Conservation (phyloP, 345 rosid species). For the Anacardium occidentale region DNA sequence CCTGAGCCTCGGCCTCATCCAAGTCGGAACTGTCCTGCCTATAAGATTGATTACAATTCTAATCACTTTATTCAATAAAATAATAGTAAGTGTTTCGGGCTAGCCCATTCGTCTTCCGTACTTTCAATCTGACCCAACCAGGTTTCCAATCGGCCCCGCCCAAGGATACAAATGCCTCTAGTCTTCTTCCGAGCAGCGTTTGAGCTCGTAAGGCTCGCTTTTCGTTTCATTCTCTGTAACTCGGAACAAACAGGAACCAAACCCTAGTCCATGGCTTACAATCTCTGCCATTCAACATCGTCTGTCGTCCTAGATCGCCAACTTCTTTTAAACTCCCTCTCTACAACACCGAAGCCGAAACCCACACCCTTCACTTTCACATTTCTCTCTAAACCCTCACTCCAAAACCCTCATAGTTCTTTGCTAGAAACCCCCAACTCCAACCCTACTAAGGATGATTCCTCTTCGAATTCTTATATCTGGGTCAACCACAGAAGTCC, state of each 20-base stretch:
- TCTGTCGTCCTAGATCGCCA: constrained; percentile 44
- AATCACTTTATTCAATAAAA: too few species aligned
- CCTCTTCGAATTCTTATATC: constrained; percentile 44
- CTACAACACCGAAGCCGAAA: constrained; percentile 30
- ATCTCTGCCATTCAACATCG: constrained; percentile 45
- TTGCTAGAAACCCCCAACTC: constrained; percentile 35
- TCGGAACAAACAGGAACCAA: neutral
- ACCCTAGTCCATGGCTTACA: constrained; percentile 46
- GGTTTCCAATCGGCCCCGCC: too few species aligned
- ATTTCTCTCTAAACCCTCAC: neutral
- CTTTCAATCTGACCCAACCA: too few species aligned
- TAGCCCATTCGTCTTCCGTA: too few species aligned
- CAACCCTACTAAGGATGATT: constrained; percentile 18
- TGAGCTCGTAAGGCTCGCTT: too few species aligned
- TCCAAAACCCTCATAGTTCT: constrained; percentile 44
- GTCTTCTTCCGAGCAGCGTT: too few species aligned
- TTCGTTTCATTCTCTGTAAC: too few species aligned
- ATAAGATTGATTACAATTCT: too few species aligned
- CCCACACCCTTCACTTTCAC: constrained; percentile 28
- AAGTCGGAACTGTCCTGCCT: too few species aligned
- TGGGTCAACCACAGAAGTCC: constrained; percentile 90
- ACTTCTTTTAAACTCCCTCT: constrained; percentile 36
- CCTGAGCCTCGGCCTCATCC: too few species aligned
- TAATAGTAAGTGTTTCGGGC: too few species aligned
- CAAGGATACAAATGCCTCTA: too few species aligned